Conservation (phyloP, 768 basidiomycete genomes). For the Solioccasus polychromus region DNA sequence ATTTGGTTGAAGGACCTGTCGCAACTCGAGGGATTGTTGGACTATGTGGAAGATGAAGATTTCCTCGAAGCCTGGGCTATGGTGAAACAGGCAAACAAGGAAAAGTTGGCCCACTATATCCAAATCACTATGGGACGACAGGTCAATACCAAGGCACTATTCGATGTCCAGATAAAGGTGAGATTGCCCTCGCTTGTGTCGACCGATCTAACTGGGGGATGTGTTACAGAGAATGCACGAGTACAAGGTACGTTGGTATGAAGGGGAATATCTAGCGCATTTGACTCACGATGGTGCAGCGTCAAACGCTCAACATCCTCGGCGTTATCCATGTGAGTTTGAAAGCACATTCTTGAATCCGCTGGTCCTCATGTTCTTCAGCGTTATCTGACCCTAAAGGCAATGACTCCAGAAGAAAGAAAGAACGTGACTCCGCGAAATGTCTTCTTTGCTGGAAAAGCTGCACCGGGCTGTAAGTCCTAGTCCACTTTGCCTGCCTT, state of each 20-base stretch:
- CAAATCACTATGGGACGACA: conserved; percentile 66
- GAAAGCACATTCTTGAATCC: neutral
- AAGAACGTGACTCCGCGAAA: conserved; percentile 83
- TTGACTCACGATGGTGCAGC: conserved; percentile 37
- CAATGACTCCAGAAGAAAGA: conserved; percentile 71
- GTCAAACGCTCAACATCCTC: conserved; percentile 93
- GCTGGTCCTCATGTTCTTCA: conserved; percentile 29
- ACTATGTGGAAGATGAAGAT: conserved; percentile 63
- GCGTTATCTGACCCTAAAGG: conserved; percentile 82
- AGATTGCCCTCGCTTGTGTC: conserved; percentile 6
- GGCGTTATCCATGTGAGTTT: conserved; percentile 76
- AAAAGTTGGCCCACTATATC: conserved; percentile 76
- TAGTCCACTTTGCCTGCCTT: neutral
- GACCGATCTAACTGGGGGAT: neutral
- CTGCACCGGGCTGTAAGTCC: conserved; percentile 82
- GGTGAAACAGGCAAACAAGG: conserved; percentile 90
- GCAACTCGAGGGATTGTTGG: conserved; percentile 74
- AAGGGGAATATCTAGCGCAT: neutral
- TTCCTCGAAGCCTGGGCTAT: conserved; percentile 82
- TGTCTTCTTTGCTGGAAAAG: conserved; percentile 97
- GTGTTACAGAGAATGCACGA: conserved; percentile 77
- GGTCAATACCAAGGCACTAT: conserved; percentile 76
- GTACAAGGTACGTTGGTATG: conserved; percentile 59
- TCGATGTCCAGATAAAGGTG: conserved; percentile 89
- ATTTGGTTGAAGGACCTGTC: conserved; percentile 85